A percentile compares a stretch with the other conserved stretches of the same genome.
These are phyloP conservation scores for Monilinia fructigena DNA, from an alignment of 2,329 filamentous ascomycete species.

Conservation along the genomic window DNA sequence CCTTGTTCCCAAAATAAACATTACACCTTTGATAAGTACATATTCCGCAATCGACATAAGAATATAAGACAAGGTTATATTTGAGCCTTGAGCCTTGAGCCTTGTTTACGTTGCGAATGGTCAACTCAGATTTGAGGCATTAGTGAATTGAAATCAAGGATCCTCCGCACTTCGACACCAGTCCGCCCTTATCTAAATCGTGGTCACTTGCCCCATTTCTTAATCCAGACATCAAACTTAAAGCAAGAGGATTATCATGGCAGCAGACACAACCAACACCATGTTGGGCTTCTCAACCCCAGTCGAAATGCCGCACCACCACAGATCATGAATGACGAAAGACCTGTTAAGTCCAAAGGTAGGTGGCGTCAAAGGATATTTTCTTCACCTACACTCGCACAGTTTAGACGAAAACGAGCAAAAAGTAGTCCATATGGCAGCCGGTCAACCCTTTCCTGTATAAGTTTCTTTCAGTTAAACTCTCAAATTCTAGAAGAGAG, in stretches of 20 bases:
- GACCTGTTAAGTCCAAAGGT: slow-evolving; percentile 38
- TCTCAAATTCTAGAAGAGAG: slow-evolving; percentile 35
- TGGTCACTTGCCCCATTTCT: slow-evolving; percentile 3
- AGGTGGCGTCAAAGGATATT: slow-evolving; percentile 40
- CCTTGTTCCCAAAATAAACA: slow-evolving; percentile 13
- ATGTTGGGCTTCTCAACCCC: slow-evolving; percentile 9
- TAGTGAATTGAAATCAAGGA: slow-evolving; percentile 4
- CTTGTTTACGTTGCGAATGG: neutral
- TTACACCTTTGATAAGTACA: slow-evolving; percentile 4
- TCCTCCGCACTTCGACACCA: neutral
- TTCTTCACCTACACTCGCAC: slow-evolving; percentile 40
- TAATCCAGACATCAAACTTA: neutral
- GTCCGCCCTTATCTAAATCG: slow-evolving; percentile 5
- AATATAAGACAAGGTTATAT: neutral
- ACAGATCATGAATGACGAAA: slow-evolving; percentile 10
- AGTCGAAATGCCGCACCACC: neutral
- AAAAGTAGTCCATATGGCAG: slow-evolving; percentile 38
- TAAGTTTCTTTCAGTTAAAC: slow-evolving; percentile 33
- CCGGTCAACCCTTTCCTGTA: slow-evolving; percentile 37
- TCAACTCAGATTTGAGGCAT: slow-evolving; percentile 15
- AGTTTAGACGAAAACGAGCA: slow-evolving; percentile 36
- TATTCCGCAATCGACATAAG: neutral
- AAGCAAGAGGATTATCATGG: neutral
- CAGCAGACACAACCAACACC: neutral
- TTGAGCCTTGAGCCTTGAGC: too few relatives aligned